These are phyloP conservation scores for Ganoderma meredithae DNA, from an alignment of 1,284 basidiomycete genomes.

Conservation along the genomic window DNA sequence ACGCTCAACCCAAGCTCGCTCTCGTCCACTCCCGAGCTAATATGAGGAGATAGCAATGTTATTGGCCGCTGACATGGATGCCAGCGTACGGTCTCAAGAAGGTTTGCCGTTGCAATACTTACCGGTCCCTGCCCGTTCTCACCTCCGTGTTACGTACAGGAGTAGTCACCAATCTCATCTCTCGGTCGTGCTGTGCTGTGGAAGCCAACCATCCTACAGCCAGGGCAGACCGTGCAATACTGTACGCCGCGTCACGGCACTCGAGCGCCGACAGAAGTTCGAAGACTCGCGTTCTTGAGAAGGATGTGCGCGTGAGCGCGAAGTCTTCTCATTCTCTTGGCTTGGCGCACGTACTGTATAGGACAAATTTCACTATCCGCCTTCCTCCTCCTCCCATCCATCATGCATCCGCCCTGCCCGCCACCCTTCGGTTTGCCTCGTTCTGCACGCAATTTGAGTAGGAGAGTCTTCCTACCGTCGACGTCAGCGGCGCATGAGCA, in stretches of 20 bases:
- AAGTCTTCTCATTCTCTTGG: not conserved
- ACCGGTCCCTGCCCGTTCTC: not conserved
- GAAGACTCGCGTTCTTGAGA: not conserved
- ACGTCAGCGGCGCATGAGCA: not conserved
- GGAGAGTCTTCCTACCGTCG: not conserved
- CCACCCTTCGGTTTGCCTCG: not conserved
- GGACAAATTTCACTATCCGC: not conserved
- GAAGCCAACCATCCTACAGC: not conserved
- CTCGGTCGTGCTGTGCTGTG: constrained; percentile 21
- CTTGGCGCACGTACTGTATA: not conserved
- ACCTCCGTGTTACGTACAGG: constrained; percentile 15
- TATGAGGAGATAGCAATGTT: not conserved
- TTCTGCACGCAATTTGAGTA: not conserved
- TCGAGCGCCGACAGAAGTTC: not conserved
- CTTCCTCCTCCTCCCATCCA: not conserved
- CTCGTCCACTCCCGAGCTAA: not conserved
- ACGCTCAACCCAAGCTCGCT: not conserved
- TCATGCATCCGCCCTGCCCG: not conserved
- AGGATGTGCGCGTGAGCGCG: not conserved
- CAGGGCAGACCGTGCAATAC: not conserved
- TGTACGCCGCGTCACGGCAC: not conserved
- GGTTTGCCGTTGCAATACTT: not conserved
- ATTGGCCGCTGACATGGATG: not conserved
- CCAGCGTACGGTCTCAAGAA: not conserved
- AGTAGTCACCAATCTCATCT: constrained; percentile 1